Evolutionary conservation across 768 basidiomycete genomes (phyloP).

Genomic region (Clitopilus passeckerianus): DNA sequence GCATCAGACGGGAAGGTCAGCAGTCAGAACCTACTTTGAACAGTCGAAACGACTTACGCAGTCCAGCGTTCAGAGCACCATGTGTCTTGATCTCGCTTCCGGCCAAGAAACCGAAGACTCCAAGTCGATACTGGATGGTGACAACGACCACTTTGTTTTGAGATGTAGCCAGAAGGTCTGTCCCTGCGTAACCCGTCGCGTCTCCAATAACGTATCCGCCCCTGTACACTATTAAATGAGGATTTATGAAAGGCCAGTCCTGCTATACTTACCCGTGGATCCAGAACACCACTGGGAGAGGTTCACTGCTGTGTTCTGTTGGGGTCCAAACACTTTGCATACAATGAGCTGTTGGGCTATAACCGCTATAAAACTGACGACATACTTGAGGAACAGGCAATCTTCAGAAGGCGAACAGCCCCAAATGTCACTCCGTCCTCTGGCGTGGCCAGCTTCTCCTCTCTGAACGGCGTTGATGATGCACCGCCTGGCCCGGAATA

Average conservation of each 20-base stretch:
- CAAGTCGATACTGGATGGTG: slow-evolving; percentile 37
- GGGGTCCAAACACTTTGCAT: slow-evolving; percentile 1
- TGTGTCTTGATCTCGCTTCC: slow-evolving; percentile 33
- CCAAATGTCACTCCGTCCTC: slow-evolving; percentile 3
- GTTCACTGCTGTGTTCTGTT: background rate
- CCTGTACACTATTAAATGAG: background rate
- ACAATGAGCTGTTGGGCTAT: background rate
- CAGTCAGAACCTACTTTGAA: background rate
- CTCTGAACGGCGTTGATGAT: slow-evolving; percentile 5
- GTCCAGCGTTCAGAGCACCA: slow-evolving; percentile 42
- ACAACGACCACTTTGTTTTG: slow-evolving; percentile 30
- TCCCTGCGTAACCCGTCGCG: slow-evolving; percentile 22
- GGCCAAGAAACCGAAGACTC: slow-evolving; percentile 41
- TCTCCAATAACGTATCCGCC: slow-evolving; percentile 17
- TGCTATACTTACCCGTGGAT: slow-evolving; percentile 17
- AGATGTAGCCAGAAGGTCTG: slow-evolving; percentile 30
- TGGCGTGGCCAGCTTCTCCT: background rate
- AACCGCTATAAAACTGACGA: background rate
- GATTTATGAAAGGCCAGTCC: background rate
- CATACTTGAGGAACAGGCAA: slow-evolving; percentile 26
- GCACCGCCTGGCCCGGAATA: slow-evolving; percentile 20
- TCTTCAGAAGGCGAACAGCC: slow-evolving; percentile 17
- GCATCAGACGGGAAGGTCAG: no score
- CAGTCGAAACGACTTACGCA: slow-evolving; percentile 28
- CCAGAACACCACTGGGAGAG: slow-evolving; percentile 16